phyloP scores from a whole-genome alignment of 805 yeast species.

The Candida railenensis region DNA sequence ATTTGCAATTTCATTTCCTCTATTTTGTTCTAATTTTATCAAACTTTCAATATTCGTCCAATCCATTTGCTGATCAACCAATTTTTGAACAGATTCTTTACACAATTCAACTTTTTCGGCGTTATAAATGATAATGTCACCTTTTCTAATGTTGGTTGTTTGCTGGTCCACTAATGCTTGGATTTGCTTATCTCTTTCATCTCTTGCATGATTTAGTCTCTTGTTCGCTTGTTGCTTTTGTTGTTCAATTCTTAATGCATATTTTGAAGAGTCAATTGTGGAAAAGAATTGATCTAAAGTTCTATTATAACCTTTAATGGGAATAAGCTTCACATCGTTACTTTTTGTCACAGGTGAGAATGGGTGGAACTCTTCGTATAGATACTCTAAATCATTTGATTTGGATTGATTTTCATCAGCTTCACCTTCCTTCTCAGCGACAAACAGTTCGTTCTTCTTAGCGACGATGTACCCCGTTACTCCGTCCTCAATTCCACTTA shows the following conservation, averaged over 20 bases:
- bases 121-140: constrained; percentile 67
- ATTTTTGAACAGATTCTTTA: constrained; percentile 59
- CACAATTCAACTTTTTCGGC: constrained; percentile 74
- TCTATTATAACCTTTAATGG: constrained; percentile 66
- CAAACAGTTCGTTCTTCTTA: constrained; percentile 53
- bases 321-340: constrained; percentile 33
- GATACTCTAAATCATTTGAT: constrained; percentile 42
- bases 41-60: constrained; percentile 86
- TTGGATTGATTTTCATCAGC: constrained; percentile 17
- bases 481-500: constrained; percentile 33
- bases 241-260: constrained; percentile 69
- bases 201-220: constrained; percentile 70
- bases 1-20: constrained; percentile 64
- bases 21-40: constrained; percentile 64
- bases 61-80: constrained; percentile 84
- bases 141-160: constrained; percentile 61
- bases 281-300: constrained; percentile 86
- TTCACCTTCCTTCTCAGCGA: constrained; percentile 19
- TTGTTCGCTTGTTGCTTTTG: constrained; percentile 75
- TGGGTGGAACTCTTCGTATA: constrained; percentile 71
- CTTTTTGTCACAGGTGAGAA: constrained; percentile 50
- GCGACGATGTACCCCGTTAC: constrained; percentile 62
- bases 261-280: constrained; percentile 77
- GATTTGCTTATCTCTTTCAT: constrained; percentile 70
- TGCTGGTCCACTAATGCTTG: constrained; percentile 64